phyloP scores from a whole-genome alignment of 2,329 filamentous ascomycete genomes.

The Fusarium brevicatenulatum region DNA sequence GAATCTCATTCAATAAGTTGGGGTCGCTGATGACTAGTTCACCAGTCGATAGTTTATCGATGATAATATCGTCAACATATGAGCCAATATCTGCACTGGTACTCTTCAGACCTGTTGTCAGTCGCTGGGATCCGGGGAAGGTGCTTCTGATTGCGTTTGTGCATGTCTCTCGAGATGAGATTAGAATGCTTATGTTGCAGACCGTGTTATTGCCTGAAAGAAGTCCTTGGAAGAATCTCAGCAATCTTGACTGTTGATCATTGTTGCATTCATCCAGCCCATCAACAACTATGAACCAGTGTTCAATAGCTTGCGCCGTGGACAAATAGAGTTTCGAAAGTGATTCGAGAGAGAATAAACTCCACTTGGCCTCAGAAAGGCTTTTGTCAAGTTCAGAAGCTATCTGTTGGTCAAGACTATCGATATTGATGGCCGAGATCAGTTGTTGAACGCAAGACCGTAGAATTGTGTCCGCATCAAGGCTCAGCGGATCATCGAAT shows the following conservation, averaged over 20 bases:
- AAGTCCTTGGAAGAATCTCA: neutral
- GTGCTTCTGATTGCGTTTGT: neutral
- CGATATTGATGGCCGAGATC: neutral
- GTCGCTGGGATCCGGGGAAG: neutral
- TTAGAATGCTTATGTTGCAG: neutral
- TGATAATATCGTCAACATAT: neutral
- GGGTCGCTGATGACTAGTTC: neutral
- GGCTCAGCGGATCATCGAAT: neutral
- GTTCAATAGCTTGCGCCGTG: fast-evolving
- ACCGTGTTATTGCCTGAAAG: fast-evolving
- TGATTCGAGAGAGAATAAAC: fast-evolving
- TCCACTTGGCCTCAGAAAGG: neutral
- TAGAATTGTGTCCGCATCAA: fast-evolving
- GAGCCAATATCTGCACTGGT: neutral
- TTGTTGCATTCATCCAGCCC: neutral
- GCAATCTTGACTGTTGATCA: neutral
- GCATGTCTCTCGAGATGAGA: neutral
- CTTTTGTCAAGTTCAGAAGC: neutral
- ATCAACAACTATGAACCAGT: neutral
- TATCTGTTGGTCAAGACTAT: fast-evolving
- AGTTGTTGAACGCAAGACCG: neutral
- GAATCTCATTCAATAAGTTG: fast-evolving
- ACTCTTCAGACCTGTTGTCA: neutral
- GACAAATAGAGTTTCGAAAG: neutral
- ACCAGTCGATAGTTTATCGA: neutral